Base-by-base conservation (phyloP, 139 green algal species). In the Picochlorum sp. region DNA sequence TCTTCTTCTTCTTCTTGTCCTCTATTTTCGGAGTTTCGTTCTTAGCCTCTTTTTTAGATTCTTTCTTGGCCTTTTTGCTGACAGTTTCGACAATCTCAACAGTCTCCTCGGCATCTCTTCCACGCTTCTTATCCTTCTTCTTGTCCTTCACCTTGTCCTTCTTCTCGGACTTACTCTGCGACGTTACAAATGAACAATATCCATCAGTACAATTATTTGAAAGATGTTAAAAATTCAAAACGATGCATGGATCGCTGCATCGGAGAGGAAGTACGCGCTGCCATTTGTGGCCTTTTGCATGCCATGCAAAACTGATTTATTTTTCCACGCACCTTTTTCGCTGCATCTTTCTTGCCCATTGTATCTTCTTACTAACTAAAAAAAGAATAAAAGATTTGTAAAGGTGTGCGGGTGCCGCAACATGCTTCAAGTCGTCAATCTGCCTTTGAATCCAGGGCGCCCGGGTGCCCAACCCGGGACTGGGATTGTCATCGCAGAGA, bases 101-200 rank as follows among this genome's bases (percentile, higher is more conserved):
- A 0, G 23, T 34, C 3, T 45, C 9, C 14, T 11, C 51, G 15
- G 41, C 26, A 20, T 76, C 34, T 70, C 69, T 58, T 8, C 51
- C 41, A 45, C 69, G 69, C 65, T 56, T 56, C n/a, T 77, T 69
- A 18, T 41, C 49, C 59, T 49, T 62, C 16, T 65, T 69, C 4
- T 15, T 14, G 7, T 26, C 49, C 21, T n/a, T 56, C 2, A 57
- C 32, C 32, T 61, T 62, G n/a, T 58, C 34, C 61, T 30, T 16
- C 57, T 54, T 54, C 15, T 54, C n/a, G 6, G 18, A 20, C n/a
- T 54, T 21, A 23, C 47, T 21, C 47, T 54, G 47, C 9, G 23
- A 13, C 18, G 1, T 26, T 21, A 20, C 11, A 54, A 10, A 20
- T 13, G 11, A 7, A 20, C 16, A 14, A 1, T 26, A 10, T 21